Base-by-base conservation (phyloP, 345 rosid species). In the Stellera chamaejasme region DNA sequence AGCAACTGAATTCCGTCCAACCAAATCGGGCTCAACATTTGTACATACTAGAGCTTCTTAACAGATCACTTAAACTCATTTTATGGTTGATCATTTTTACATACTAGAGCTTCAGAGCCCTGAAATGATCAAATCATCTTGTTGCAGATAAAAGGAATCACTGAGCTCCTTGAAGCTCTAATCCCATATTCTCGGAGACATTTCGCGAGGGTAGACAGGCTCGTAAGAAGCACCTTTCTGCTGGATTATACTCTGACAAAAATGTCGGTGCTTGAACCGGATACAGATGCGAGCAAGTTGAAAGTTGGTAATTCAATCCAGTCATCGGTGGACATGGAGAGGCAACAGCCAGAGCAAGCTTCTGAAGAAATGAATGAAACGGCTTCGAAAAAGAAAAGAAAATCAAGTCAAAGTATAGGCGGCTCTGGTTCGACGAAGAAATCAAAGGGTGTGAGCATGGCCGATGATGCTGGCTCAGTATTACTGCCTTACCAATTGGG, bases 101-200 rank as follows among this genome's bases (percentile, higher is more conserved):
- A 32, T 5, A 32, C 39, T 32, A 32, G 39, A 32, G 39, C 39
- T 32, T 32, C 39, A 8, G 7, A 32, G 5, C 39, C 39, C 39
- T 32, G 5, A 32, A 32, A 13, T 48, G 25, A 14, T 56, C 59
- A 66, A 26, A 58, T 50, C 39, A 54, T 28, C 59, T 43, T 63
- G 32, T 45, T 48, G 52, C 82, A 88, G 97, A 75, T 84, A 15
- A 87, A 66, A 72, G 97, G 99, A 53, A 72, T 93, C n/a, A 72
- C 76, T 11, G 94, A 93, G 67, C 73, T 89, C 46, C 83, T 89
- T 27, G 99, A 93, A 75, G 97, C 91, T 52, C 78, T 87, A 11
- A 82, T 84, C 49, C 97, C 96, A 36, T 93, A 89, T 79, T 76
- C 94, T 8, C 90, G 82, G 68, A 82, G 97, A 72, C 97, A 93